Evolutionary conservation across 2,329 filamentous ascomycete genomes (phyloP).

Genomic region (Microsporum canis): DNA sequence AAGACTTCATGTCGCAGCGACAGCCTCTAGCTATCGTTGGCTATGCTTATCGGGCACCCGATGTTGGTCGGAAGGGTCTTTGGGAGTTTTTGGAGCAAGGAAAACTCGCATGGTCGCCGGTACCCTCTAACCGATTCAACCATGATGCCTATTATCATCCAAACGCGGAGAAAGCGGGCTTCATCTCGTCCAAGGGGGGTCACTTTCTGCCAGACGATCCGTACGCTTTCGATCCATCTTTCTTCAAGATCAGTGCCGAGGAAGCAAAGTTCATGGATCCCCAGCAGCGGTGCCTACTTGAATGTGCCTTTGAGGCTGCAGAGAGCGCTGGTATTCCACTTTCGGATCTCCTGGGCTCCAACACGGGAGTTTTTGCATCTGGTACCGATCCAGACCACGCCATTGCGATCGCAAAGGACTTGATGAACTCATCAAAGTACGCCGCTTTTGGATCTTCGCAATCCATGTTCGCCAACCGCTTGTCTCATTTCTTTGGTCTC

Average conservation of each 20-base stretch:
- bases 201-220: neutral
- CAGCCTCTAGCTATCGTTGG: no score
- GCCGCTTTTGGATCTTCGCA: no score
- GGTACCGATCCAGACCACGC: no score
- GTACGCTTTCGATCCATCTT: slow-evolving; percentile 1
- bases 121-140: slow-evolving; percentile 29
- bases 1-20: no score
- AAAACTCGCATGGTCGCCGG: neutral
- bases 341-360: neutral
- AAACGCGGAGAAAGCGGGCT: slow-evolving; percentile 24
- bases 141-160: slow-evolving; percentile 30
- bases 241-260: neutral
- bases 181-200: neutral
- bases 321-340: slow-evolving; percentile 24
- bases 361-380: slow-evolving; percentile 2
- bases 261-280: neutral
- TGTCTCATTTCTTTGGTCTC: no score
- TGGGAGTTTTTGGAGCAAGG: no score
- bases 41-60: no score
- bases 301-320: slow-evolving; percentile 21
- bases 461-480: no score
- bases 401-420: no score
- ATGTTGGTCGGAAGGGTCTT: no score
- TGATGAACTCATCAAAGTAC: no score
- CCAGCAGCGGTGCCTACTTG: slow-evolving; percentile 13